Base-by-base conservation (phyloP, 2,329 filamentous ascomycete genomes). In the Coleophoma eucalyptorum region DNA sequence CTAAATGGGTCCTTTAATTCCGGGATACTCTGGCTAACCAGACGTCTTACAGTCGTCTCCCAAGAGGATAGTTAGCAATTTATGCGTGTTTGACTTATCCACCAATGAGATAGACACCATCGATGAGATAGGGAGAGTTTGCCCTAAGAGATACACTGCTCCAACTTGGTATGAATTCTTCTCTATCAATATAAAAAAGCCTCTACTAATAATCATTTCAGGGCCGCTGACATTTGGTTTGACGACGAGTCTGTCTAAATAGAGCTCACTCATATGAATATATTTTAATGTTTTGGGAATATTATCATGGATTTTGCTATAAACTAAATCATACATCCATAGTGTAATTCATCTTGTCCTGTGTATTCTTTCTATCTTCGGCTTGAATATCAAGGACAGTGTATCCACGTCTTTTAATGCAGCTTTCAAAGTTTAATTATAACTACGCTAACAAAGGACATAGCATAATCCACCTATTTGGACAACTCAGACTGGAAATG, bases 171-270 rank as follows among this genome's bases (percentile, higher is more conserved):
- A n/a, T n/a, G n/a, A n/a, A n/a, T n/a, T n/a, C n/a, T n/a, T n/a
- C n/a, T n/a, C n/a, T n/a, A n/a, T n/a, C n/a, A n/a, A n/a, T n/a
- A n/a, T n/a, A n/a, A n/a, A n/a, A n/a, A n/a, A n/a, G n/a, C n/a
- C n/a, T n/a, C n/a, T n/a, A n/a, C n/a, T n/a, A n/a, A n/a, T n/a
- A n/a, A n/a, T n/a, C n/a, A n/a, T n/a, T n/a, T n/a, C n/a, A n/a
- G 86, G 59, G 81, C 80, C 5, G 67, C 84, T 49, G 74, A 84
- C 62, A 84, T 87, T 64, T 84, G 84, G 3, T 87, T 87, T 72
- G 83, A 83, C 18, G 84, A 87, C 37, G 41, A 49, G 32, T 49
- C n/a, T 16, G 37, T 13, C 8, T 8, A 10, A 15, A 15, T 35
- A 15, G 33, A 15, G 33, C 15, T 35, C 10, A 15, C 8, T 35